A percentile compares a stretch with the other conserved stretches of the same genome.
Conservation (phyloP, 768 basidiomycete genomes). For the Sporobolomyces phaffii region DNA sequence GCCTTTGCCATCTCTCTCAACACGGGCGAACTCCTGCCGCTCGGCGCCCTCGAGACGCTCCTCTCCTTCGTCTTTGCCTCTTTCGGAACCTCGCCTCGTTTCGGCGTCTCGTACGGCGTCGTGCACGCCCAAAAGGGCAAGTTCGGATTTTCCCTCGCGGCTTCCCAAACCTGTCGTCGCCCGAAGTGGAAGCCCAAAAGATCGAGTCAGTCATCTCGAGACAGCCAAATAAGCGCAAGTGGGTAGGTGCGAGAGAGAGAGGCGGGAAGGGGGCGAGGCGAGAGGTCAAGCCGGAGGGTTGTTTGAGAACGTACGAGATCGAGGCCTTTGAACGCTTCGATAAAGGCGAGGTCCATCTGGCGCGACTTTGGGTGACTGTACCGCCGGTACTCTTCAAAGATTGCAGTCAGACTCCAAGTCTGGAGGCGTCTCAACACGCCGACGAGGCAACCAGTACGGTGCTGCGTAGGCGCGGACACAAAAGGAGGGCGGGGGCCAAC, state of each 20-base stretch:
- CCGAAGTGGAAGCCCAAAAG: too few species aligned
- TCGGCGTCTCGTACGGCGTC: conserved; percentile 7
- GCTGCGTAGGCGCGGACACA: conserved; percentile 37
- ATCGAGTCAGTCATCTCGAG: background rate
- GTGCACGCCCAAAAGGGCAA: background rate
- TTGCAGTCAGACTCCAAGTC: conserved; percentile 44
- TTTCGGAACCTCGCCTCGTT: background rate
- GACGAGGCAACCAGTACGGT: conserved; percentile 50
- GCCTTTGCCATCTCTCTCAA: background rate
- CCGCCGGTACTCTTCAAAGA: conserved; percentile 45
- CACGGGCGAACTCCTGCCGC: conserved; percentile 3
- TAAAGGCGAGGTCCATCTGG: conserved; percentile 49
- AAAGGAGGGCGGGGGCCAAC: too few species aligned
- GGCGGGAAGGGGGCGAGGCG: background rate
- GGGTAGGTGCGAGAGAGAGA: background rate
- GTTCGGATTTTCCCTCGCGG: background rate
- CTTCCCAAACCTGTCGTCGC: conserved; percentile 16
- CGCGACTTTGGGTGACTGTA: conserved; percentile 48
- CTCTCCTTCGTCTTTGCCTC: conserved; percentile 12
- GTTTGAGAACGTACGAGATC: background rate
- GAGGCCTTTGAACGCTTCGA: conserved; percentile 45
- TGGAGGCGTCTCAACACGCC: conserved; percentile 48
- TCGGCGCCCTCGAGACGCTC: background rate
- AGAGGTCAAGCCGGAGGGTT: too few species aligned
- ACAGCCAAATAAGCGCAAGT: background rate